Evolutionary conservation across 768 basidiomycete species (phyloP), one percentile per base, ranked within the genome.

Genomic region (Amanita pallidorosea): DNA sequence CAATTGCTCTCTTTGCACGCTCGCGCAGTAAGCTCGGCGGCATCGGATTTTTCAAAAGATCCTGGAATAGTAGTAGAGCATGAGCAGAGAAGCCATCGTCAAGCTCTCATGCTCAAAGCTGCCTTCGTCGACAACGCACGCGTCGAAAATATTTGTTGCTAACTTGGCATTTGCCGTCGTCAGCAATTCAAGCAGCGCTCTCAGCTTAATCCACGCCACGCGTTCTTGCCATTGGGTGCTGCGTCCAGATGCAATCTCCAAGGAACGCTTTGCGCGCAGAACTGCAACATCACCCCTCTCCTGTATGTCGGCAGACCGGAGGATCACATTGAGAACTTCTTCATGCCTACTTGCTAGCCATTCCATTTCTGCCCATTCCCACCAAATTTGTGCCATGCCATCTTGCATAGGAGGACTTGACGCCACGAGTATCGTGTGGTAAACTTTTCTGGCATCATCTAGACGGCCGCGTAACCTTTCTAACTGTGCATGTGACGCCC

Each of bases 361-460:
- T 63, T 89, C 88, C 74, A 88, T 75, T 57, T 91, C 83, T 1
- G 82, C 84, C 85, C 87, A 91, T 57, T 83, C 78, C 80, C 81
- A 88, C 85, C 85, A 91, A 54, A 91, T 60, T 51, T 62, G 63
- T 18, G 73, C 68, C 13, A 65, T 59, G 29, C 69, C 74, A 4
- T 60, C 59, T 29, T 66, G 63, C 9, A 61, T 64, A 5, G 64
- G 58, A 13, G 63, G 47, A 22, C 67, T 64, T 2, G 70, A 66
- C 1, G 75, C 67, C 37, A 73, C 66, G 17, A 88, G 74, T 6
- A 85, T 70, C 1, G 81, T 80, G 56, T 81, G 74, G 63, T 87
- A 92, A 3, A 92, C 72, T 58, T 88, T 91, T 29, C 88, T 75
- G 12, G 87, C 86, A 18, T 85, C 85, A 51, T 80, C 78, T 2